Evolutionary conservation across 2,329 filamentous ascomycete species (phyloP).

Genomic region (Xylariaceae sp.): DNA sequence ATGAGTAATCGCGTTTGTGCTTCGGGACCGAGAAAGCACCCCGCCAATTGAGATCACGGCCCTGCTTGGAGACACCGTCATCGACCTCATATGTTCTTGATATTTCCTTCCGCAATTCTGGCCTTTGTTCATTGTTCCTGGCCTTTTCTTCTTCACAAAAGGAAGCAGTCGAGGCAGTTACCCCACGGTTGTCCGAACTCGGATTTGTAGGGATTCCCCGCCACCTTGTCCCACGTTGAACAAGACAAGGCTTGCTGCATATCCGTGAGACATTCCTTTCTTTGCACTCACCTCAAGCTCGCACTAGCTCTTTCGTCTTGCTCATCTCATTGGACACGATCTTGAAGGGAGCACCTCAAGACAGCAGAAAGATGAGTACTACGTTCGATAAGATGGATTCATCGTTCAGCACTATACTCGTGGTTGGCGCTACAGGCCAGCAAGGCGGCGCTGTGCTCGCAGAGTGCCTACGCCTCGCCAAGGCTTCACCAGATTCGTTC

Average conservation of each 20-base stretch:
- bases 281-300: no score
- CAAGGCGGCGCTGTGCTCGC: conserved; percentile 33
- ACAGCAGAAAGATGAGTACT: no score
- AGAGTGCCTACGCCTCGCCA: conserved; percentile 21
- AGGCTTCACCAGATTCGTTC: conserved; percentile 17
- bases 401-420: conserved; percentile 26
- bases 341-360: no score
- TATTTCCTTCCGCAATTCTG: not conserved
- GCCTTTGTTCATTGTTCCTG: not conserved
- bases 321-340: no score
- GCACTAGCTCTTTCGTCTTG: not conserved
- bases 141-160: not conserved
- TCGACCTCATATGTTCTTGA: not conserved
- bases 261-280: no score
- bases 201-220: not conserved
- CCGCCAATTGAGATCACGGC: not conserved
- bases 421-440: conserved; percentile 36
- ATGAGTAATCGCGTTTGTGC: not conserved
- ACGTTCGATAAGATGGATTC: conserved; percentile 14
- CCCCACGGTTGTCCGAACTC: not conserved
- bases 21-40: conserved; percentile 6
- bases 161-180: not conserved
- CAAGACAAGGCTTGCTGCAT: not conserved
- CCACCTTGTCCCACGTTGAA: not conserved
- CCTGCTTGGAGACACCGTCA: conserved; percentile 3